phyloP scores from a whole-genome alignment of 306 rosid genomes.

The Chamaecrista fasciculata region DNA sequence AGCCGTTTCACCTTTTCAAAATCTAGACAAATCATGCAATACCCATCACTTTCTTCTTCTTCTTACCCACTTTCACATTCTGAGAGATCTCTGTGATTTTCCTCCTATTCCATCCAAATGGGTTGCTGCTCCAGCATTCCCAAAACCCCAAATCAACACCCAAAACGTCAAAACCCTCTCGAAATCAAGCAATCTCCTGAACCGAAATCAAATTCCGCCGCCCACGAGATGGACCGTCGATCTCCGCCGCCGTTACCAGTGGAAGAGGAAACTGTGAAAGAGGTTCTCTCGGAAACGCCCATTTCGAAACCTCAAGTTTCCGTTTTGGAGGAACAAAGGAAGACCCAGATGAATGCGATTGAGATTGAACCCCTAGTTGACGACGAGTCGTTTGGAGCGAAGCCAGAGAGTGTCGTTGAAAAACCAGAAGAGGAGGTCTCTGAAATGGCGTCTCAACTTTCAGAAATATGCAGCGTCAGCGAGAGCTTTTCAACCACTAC shows the following conservation, averaged over 20 bases:
- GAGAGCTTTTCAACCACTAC: conserved; percentile 70
- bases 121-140: conserved; percentile 80
- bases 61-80: conserved; percentile 23
- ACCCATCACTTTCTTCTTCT: conserved; percentile 22
- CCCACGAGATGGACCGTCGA: conserved; percentile 22
- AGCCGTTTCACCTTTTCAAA: conserved; percentile 49
- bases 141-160: conserved; percentile 35
- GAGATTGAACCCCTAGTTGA: conserved; percentile 13
- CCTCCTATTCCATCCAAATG: conserved; percentile 43
- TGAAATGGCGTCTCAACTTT: conserved; percentile 55
- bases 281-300: conserved; percentile 86
- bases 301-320: conserved; percentile 44
- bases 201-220: conserved; percentile 27
- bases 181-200: conserved; percentile 23
- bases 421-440: conserved; percentile 36
- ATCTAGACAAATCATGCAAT: conserved; percentile 26
- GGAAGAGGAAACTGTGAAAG: conserved; percentile 85
- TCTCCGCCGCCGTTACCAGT: conserved; percentile 12
- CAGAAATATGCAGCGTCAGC: conserved; percentile 57
- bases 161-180: conserved; percentile 10
- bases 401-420: neutral
- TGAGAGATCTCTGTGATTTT: conserved; percentile 4
- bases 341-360: conserved; percentile 29
- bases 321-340: conserved; percentile 14
- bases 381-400: conserved; percentile 16